phyloP scores from a whole-genome alignment of 164 flowering plant genomes.

The Aristolochia californica region DNA sequence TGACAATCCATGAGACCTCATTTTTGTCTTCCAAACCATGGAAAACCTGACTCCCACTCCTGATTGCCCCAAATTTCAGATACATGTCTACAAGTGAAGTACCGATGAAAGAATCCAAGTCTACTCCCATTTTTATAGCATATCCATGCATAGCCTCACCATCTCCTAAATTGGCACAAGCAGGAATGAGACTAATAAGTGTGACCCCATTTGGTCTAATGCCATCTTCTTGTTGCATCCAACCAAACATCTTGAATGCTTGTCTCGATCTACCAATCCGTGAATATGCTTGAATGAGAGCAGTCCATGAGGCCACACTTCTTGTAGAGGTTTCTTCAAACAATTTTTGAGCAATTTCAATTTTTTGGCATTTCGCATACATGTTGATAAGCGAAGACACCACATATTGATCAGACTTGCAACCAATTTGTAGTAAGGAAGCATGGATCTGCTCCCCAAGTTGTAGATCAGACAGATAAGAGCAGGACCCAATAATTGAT shows the following conservation, averaged over 20 bases:
- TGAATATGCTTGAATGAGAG: conserved; percentile 8
- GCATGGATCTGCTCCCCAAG: conserved; percentile 9
- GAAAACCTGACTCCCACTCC: conserved; percentile 6
- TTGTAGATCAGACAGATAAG: conserved; percentile 1
- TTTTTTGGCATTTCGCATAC: conserved; percentile 1
- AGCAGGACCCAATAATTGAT: conserved; percentile 7
- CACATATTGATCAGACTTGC: conserved; percentile 7
- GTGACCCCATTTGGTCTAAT: conserved; percentile 8
- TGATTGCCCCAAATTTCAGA: conserved; percentile 2
- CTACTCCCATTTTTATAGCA: conserved; percentile 7
- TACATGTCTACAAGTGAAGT: conserved; percentile 12
- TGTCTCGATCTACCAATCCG: conserved; percentile 1
- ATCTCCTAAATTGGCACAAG: conserved; percentile 6
- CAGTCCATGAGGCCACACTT: conserved; percentile 11
- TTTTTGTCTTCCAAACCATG: conserved; percentile 9
- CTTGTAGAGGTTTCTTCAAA: conserved; percentile 9
- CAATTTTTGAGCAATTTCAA: conserved; percentile 4
- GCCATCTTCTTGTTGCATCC: conserved; percentile 8
- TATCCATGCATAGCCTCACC: conserved; percentile 3
- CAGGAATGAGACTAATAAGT: conserved; percentile 11
- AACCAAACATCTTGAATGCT: conserved; percentile 6
- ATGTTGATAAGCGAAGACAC: conserved; percentile 8
- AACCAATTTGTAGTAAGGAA: conserved; percentile 1
- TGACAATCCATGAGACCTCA: conserved; percentile 10
- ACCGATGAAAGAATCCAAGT: conserved; percentile 5